A percentile compares a stretch with the other conserved stretches of the same genome.
phyloP scores from a whole-genome alignment of 2,329 filamentous ascomycete genomes.

The Cladosporium sp. region DNA sequence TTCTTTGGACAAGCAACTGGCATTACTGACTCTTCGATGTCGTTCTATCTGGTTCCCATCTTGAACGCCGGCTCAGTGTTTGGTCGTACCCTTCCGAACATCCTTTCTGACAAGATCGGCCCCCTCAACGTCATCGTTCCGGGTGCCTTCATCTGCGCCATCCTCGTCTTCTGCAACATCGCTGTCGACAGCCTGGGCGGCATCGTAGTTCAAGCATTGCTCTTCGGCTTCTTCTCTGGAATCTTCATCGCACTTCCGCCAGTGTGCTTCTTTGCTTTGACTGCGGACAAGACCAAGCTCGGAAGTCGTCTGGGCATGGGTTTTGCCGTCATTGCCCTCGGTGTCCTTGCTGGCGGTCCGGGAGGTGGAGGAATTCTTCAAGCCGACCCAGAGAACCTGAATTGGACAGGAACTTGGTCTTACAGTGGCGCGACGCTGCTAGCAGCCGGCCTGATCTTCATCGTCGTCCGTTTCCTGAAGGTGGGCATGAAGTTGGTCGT shows the following conservation, averaged over 20 bases:
- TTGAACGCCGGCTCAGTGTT: constrained; percentile 39
- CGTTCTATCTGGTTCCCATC: constrained; percentile 42
- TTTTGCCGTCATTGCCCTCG: constrained; percentile 32
- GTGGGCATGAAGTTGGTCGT: constrained; percentile 26
- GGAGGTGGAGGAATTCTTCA: constrained; percentile 33
- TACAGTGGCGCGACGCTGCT: constrained; percentile 28
- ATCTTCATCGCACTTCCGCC: constrained; percentile 42
- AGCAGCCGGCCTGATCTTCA: constrained; percentile 23
- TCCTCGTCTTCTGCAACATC: constrained; percentile 36
- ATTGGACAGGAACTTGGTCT: constrained; percentile 35
- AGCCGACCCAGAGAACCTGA: constrained; percentile 16
- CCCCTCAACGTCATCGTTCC: constrained; percentile 34
- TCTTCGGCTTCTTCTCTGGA: constrained; percentile 43
- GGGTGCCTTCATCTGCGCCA: constrained; percentile 30
- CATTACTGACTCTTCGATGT: constrained; percentile 31
- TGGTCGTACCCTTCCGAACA: constrained; percentile 38
- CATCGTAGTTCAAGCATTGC: constrained; percentile 33
- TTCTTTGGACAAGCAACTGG: constrained; percentile 33
- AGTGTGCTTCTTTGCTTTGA: constrained; percentile 37
- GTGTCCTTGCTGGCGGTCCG: constrained; percentile 33
- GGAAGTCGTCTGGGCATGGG: constrained; percentile 42
- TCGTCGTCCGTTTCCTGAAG: constrained; percentile 23
- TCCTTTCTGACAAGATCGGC: constrained; percentile 36
- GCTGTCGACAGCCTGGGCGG: constrained; percentile 31
- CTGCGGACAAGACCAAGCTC: constrained; percentile 38